Conservation (phyloP, 306 rosid genomes). For the Heteromeles arbutifolia region DNA sequence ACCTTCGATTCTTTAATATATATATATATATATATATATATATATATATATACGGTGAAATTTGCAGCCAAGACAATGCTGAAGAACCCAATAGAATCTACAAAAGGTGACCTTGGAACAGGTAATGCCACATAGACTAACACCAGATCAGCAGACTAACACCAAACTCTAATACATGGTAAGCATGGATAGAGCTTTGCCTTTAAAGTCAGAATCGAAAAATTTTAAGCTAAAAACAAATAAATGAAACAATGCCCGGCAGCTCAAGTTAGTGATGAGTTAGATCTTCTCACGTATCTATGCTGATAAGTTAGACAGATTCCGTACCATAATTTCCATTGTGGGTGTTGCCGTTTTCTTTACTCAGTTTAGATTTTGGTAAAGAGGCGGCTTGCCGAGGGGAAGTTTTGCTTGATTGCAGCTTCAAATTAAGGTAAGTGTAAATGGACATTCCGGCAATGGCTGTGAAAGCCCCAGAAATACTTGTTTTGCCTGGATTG, state of each 20-base stretch:
- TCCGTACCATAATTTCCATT: conserved; percentile 59
- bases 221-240: background rate
- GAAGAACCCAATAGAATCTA: conserved; percentile 6
- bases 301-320: conserved; percentile 47
- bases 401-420: conserved; percentile 42
- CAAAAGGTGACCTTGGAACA: background rate
- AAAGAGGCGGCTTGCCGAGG: conserved; percentile 54
- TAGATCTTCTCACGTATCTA: conserved; percentile 10
- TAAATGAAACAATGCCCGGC: conserved; percentile 7
- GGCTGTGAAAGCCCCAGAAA: conserved; percentile 78
- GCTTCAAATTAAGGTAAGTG: conserved; percentile 73
- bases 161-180: background rate
- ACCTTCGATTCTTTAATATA: conserved; percentile 22
- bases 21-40: conserved; percentile 41
- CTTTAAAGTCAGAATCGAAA: background rate
- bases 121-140: background rate
- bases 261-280: conserved; percentile 1
- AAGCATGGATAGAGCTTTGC: background rate
- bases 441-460: conserved; percentile 77
- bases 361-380: conserved; percentile 67
- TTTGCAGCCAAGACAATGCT: background rate
- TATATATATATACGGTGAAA: conserved; percentile 27
- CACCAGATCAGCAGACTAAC: background rate
- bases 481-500: conserved; percentile 75
- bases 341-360: conserved; percentile 57